Evolutionary conservation across 768 basidiomycete species (phyloP), one percentile per base, ranked within the genome.

Genomic region (Cystofilobasidium capitatum): DNA sequence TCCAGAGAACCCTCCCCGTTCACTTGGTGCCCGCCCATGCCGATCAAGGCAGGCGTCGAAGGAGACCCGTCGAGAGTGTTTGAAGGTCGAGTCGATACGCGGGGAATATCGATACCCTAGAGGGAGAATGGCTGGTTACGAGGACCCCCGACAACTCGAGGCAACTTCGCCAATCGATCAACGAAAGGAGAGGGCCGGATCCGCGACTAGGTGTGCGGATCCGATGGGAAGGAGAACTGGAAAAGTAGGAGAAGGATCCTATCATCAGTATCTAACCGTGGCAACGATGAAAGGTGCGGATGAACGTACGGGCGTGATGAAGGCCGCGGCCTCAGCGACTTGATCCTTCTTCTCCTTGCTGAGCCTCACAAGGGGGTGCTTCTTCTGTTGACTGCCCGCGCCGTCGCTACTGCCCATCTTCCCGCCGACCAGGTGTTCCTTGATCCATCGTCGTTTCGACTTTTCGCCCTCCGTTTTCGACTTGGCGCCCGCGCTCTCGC

Each of bases 371-470:
- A 24, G 9, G 10, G 17, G 10, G 49, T 22, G 22, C 22, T 51
- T 20, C 26, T 29, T 29, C 26, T 24, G 10, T 20, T 24, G 10
- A 51, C 26, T 22, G 12, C n/a, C 49, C 8, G 8, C 49, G 9
- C 9, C 49, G 24, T 24, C 49, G 26, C 26, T 22, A 9, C 8
- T 8, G 14, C 22, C 57, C 22, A n/a, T 12, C 10, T 36, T 16
- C 7, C 20, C 24, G 35, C 9, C 20, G 40, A 16, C 7, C 9
- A 42, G 40, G 22, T 55, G 51, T 31, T 55, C 51, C 51, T 55
- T 55, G 31, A 55, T 31, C 51, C 51, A 55, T 16, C 51, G 26
- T 31, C 51, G 29, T n/a, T 55, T 55, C 51, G 51, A 55, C 31
- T 55, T 55, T 7, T 55, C 51, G 29, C 40, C 40, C 10, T 10